These are phyloP conservation scores for Aspergillus hortae DNA, from an alignment of 2,329 filamentous ascomycete species.

Conservation along the genomic window DNA sequence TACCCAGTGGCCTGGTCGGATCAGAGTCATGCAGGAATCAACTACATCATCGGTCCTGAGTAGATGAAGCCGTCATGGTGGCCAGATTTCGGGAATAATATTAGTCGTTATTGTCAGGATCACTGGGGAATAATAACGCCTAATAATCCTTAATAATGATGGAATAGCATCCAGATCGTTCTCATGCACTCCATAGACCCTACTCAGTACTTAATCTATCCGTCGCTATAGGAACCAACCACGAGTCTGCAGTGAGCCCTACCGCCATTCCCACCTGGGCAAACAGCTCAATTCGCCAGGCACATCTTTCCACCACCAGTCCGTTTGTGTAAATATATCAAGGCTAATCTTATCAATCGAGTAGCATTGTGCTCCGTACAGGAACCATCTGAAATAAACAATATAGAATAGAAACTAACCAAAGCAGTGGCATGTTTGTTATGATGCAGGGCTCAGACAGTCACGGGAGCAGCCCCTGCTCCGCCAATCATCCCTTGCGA, in stretches of 20 bases:
- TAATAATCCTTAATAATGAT: neutral
- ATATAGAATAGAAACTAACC: neutral
- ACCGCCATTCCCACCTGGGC: neutral
- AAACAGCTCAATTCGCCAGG: neutral
- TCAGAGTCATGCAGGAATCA: neutral
- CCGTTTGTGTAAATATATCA: neutral
- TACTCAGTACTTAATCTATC: too few relatives aligned
- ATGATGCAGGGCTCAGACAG: slow-evolving; percentile 12
- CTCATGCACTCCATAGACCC: too few relatives aligned
- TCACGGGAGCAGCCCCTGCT: slow-evolving; percentile 17
- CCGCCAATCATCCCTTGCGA: slow-evolving; percentile 18
- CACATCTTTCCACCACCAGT: neutral
- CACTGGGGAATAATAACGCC: too few relatives aligned
- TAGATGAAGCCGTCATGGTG: neutral
- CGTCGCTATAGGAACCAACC: too few relatives aligned
- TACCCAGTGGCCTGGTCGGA: too few relatives aligned
- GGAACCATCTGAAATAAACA: neutral
- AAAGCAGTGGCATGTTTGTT: slow-evolving; percentile 16
- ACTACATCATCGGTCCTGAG: neutral
- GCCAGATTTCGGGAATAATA: neutral
- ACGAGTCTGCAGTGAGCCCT: neutral
- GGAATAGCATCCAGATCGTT: too few relatives aligned
- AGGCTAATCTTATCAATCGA: neutral
- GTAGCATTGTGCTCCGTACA: neutral
- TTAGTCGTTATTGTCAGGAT: neutral